Base-by-base conservation (phyloP, 345 rosid species). In the Gossypioides kirkii region DNA sequence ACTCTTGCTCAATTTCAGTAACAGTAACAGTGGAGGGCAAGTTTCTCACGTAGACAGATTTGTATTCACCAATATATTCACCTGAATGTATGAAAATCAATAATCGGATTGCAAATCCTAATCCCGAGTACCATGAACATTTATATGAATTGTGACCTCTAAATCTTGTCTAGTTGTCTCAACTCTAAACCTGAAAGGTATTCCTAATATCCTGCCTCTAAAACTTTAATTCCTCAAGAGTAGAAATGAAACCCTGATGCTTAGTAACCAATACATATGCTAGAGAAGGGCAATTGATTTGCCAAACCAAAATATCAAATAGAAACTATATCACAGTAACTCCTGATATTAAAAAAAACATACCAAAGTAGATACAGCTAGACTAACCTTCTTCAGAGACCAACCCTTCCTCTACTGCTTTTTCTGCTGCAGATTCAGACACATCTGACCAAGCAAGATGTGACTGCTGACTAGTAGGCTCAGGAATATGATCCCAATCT, bases 11-110 rank as follows among this genome's bases (percentile, higher is more conserved):
- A 70, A 95, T 91, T 83, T 95, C 99, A 22, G 77, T 84, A 80
- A 91, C 84, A 73, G 90, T 85, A 75, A 95, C 82, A 78, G 82
- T 73, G 22, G 97, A 89, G 11, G 99, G 96, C 87, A 95, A 85
- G 84, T 95, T 95, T 79, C 98, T 86, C 74, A 95, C 99, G 46
- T 94, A 94, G 55, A 94, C 97, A 41, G 98, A 94, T 84, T 90
- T 94, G 75, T 77, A 80, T 75, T 88, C 61, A 65, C 53, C 53
- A 6, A 53, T 92, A 74, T 78, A 81, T 78, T 56, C 92, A 81
- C 91, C 98, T 92, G 90, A 55, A 85, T 76, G 67, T 61, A 76
- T 10, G 49, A 71, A 26, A 56, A 76, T 66, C 67, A 75, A 77
- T 45, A 64, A 84, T 76, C 74, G 80, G 70, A 20, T 8, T 32